Conservation (phyloP, 495 filamentous ascomycete genomes). For the Penicillium manginii region DNA sequence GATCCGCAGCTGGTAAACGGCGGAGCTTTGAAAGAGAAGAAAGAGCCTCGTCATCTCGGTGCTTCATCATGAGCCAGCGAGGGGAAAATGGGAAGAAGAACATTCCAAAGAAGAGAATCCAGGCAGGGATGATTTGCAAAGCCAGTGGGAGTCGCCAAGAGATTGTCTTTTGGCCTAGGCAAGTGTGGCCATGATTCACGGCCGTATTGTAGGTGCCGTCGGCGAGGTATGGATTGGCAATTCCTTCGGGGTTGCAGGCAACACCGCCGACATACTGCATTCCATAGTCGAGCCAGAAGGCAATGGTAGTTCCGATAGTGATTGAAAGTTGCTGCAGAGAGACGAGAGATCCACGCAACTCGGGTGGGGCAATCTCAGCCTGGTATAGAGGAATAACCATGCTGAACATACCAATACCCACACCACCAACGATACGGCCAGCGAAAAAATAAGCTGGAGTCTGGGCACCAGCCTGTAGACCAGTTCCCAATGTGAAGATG, state of each 20-base stretch:
- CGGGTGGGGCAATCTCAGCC: slow-evolving; percentile 74
- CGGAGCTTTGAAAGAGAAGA: slow-evolving; percentile 67
- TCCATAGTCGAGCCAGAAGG: slow-evolving; percentile 78
- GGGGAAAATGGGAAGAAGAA: slow-evolving; percentile 78
- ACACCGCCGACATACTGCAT: slow-evolving; percentile 63
- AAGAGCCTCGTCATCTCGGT: slow-evolving; percentile 76
- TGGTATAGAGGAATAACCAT: slow-evolving; percentile 65
- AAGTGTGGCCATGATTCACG: slow-evolving; percentile 37
- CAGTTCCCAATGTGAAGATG: slow-evolving; percentile 71
- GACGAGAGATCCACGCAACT: slow-evolving; percentile 74
- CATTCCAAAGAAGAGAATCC: slow-evolving; percentile 70
- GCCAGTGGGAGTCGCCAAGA: slow-evolving; percentile 50
- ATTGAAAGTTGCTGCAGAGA: slow-evolving; percentile 80
- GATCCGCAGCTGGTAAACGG: slow-evolving; percentile 62
- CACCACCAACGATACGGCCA: slow-evolving; percentile 53
- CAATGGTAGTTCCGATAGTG: slow-evolving; percentile 68
- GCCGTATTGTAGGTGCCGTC: slow-evolving; percentile 34
- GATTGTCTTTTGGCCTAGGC: slow-evolving; percentile 45
- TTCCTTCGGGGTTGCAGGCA: background rate
- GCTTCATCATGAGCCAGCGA: slow-evolving; percentile 76
- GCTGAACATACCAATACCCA: slow-evolving; percentile 70
- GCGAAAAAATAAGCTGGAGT: slow-evolving; percentile 45
- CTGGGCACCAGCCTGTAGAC: slow-evolving; percentile 45
- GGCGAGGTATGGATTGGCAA: slow-evolving; percentile 28
- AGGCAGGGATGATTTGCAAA: slow-evolving; percentile 58